Base-by-base conservation (phyloP, 1,139 yeast species). In the Wickerhamomyces sp. region DNA sequence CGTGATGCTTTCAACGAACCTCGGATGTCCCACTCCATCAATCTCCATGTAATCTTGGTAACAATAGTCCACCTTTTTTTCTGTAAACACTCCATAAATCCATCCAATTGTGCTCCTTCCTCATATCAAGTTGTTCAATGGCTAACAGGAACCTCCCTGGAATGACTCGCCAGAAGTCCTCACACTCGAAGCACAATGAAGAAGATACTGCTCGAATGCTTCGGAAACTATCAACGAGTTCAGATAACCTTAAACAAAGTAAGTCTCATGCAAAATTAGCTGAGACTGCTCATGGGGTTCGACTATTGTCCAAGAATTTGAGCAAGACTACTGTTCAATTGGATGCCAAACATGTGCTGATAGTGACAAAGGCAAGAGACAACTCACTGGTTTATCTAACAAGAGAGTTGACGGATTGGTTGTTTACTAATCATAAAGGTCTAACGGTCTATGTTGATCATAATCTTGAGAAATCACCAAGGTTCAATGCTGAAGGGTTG, bases 291-390 rank as follows among this genome's bases (percentile, higher is more conserved):
- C 86, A 88, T 56, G 94, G 93, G 2, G 95, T 88, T 2, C 72
- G 96, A 41, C 76, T 84, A 71, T 70, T 88, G 50, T 89, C 93
- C 23, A 82, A 83, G 53, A 86, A 84, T 61, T 69, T 88, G 37
- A 77, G 84, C 40, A 78, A 80, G 55, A 90, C 95, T 7, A 81
- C 87, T 5, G 83, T 88, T 36, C 83, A 81, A 53, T 65, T 88
- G 30, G 82, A 84, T 47, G 83, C 85, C 10, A 73, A 75, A 45
- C 79, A 87, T 10, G 77, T 89, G 27, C 75, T 89, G 80, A 77
- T 89, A 26, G 90, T 88, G 13, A 89, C 96, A 13, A 89, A 89
- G 62, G 94, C 94, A 0, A 73, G 93, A 45, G 96, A 89, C 60
- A 83, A 84, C 57, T 81, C 90, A 7, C 69, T 88, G 47, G 78